Percentiles rank a stretch among this genome's conserved stretches.
These are phyloP conservation scores for Clarireedia monteithiana DNA, from an alignment of 2,329 filamentous ascomycete species.

Conservation along the genomic window DNA sequence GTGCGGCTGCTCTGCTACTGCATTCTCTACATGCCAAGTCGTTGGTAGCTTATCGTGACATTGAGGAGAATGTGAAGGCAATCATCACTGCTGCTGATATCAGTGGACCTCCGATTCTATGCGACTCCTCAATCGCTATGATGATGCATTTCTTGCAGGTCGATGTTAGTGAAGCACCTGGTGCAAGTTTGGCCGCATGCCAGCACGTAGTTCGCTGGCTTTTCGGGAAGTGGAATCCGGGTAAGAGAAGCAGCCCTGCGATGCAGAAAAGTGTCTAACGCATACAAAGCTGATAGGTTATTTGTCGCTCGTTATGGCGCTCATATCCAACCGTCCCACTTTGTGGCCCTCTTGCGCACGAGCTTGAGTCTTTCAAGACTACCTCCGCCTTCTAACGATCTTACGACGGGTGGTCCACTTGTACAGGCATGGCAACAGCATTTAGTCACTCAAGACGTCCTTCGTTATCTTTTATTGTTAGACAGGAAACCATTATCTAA, in stretches of 20 bases:
- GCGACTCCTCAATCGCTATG: slow-evolving; percentile 70
- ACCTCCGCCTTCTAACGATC: slow-evolving; percentile 2
- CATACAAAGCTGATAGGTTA: slow-evolving; percentile 50
- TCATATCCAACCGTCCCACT: slow-evolving; percentile 56
- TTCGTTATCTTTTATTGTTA: slow-evolving; percentile 49
- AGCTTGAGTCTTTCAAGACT: slow-evolving; percentile 50
- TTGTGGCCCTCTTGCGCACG: slow-evolving; percentile 61
- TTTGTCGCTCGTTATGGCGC: slow-evolving; percentile 58
- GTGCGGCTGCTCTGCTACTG: slow-evolving; percentile 66
- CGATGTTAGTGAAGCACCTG: slow-evolving; percentile 60
- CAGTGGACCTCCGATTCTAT: slow-evolving; percentile 68
- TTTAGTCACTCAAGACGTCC: slow-evolving; percentile 35
- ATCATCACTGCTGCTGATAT: slow-evolving; percentile 72
- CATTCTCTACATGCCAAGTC: slow-evolving; percentile 56
- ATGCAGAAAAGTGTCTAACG: slow-evolving; percentile 1
- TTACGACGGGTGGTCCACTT: slow-evolving; percentile 21
- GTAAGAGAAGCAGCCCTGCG: slow-evolving; percentile 42
- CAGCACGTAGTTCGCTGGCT: slow-evolving; percentile 76
- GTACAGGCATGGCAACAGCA: slow-evolving; percentile 28
- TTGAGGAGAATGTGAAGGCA: slow-evolving; percentile 62
- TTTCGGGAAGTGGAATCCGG: slow-evolving; percentile 72
- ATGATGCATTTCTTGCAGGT: slow-evolving; percentile 63
- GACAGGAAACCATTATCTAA: slow-evolving; percentile 20
- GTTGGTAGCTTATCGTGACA: slow-evolving; percentile 58
- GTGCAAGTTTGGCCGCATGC: slow-evolving; percentile 57